Conservation (phyloP, 352 stramenopile species). For the Halophytophthora polymorphica region DNA sequence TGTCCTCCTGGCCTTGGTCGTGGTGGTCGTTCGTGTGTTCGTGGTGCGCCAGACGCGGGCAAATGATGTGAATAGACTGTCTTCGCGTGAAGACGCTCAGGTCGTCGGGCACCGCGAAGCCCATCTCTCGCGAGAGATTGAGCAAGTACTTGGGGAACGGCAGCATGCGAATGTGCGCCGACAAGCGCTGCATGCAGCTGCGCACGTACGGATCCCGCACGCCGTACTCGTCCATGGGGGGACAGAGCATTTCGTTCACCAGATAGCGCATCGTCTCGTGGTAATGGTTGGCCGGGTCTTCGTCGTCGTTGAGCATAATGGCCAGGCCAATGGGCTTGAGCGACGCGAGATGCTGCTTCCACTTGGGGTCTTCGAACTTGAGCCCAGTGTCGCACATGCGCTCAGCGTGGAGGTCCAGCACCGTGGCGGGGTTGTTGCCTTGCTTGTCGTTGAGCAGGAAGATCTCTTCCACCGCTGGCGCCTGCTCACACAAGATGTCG, state of each 20-base stretch:
- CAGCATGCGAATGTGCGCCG: conserved; percentile 80
- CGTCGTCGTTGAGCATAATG: conserved; percentile 78
- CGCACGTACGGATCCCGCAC: conserved; percentile 42
- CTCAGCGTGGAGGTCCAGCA: conserved; percentile 80
- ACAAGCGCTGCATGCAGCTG: conserved; percentile 75
- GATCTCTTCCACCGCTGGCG: conserved; percentile 79
- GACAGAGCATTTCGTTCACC: conserved; percentile 45
- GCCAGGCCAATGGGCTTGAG: conserved; percentile 79
- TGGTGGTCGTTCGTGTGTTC: conserved; percentile 86
- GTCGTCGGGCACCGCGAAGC: conserved; percentile 68
- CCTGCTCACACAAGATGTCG: conserved; percentile 81
- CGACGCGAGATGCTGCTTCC: conserved; percentile 69
- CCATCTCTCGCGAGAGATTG: conserved; percentile 79
- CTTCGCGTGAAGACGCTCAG: conserved; percentile 57
- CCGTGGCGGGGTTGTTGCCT: conserved; percentile 41
- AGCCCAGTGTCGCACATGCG: conserved; percentile 67
- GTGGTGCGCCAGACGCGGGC: conserved; percentile 69
- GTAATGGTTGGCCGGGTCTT: conserved; percentile 65
- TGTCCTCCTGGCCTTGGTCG: conserved; percentile 83
- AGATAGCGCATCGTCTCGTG: conserved; percentile 69
- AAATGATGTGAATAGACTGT: conserved; percentile 83
- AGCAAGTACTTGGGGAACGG: conserved; percentile 80
- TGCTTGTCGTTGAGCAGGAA: conserved; percentile 81
- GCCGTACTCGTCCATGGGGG: conserved; percentile 19
- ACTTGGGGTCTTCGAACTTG: conserved; percentile 87